Conservation (phyloP, 2,329 filamentous ascomycete species). For the Sphaerulina populicola region DNA sequence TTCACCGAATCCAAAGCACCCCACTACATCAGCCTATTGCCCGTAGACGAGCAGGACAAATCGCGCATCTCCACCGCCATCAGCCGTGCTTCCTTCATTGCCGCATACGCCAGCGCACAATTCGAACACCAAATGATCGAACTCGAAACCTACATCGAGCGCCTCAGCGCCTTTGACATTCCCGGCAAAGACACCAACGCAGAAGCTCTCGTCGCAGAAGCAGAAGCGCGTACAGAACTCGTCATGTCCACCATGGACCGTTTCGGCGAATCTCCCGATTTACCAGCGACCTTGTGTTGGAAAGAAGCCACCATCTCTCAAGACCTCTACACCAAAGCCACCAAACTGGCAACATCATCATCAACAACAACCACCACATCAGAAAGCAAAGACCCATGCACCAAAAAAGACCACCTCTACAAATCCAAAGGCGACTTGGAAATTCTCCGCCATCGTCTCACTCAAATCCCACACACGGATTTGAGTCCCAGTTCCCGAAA, state of each 20-base stretch:
- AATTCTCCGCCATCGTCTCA: constrained; percentile 47
- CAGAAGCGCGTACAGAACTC: constrained; percentile 26
- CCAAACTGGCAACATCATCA: constrained; percentile 35
- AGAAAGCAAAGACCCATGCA: constrained; percentile 34
- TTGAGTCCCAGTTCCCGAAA: constrained; percentile 38
- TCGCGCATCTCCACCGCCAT: constrained; percentile 41
- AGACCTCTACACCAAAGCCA: constrained; percentile 43
- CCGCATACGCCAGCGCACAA: constrained; percentile 49
- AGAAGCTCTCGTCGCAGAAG: constrained; percentile 42
- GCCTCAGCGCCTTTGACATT: constrained; percentile 31
- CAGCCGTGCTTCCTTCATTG: constrained; percentile 49
- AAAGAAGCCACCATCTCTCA: constrained; percentile 46
- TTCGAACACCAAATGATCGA: constrained; percentile 47
- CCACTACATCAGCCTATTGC: constrained; percentile 40
- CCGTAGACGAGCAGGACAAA: constrained; percentile 21
- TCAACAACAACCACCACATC: constrained; percentile 8
- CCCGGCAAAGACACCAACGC: constrained; percentile 45
- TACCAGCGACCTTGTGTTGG: constrained; percentile 39
- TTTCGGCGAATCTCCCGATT: constrained; percentile 15
- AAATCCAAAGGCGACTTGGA: constrained; percentile 49
- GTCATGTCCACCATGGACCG: constrained; percentile 27
- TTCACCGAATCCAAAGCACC: constrained; percentile 49
- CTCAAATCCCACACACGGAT: constrained; percentile 28
- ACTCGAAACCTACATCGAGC: constrained; percentile 45
- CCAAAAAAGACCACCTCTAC: constrained; percentile 38